A percentile compares a stretch with the other conserved stretches of the same genome.
Evolutionary conservation across 2,329 filamentous ascomycete species (phyloP).

Genomic region (Dactylonectria estremocensis): DNA sequence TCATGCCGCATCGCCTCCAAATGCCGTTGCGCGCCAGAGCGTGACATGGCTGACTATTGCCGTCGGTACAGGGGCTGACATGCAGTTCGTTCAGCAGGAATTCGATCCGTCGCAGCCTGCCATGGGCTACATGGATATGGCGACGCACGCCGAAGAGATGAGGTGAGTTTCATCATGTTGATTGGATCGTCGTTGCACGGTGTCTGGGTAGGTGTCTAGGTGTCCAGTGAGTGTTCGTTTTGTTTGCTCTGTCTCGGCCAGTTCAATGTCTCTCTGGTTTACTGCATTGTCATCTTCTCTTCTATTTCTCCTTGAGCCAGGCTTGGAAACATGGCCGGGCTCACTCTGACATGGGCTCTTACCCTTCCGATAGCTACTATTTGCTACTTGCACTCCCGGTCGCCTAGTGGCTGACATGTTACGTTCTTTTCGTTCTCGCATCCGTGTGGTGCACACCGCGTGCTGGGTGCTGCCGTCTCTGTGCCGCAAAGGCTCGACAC

Average conservation of each 20-base stretch:
- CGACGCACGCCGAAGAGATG: slow-evolving; percentile 65
- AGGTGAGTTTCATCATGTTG: slow-evolving; percentile 61
- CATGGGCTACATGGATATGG: slow-evolving; percentile 70
- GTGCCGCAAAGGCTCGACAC: slow-evolving; percentile 15
- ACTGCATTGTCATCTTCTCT: background rate
- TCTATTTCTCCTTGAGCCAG: background rate
- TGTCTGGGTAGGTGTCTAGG: slow-evolving; percentile 18
- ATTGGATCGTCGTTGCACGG: slow-evolving; percentile 32
- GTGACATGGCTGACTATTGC: slow-evolving; percentile 24
- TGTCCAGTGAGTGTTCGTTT: slow-evolving; percentile 4
- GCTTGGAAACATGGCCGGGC: background rate
- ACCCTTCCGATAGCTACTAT: background rate
- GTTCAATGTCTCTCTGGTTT: background rate
- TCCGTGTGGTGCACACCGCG: slow-evolving; percentile 8
- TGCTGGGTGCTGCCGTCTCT: slow-evolving; percentile 13
- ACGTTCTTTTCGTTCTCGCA: slow-evolving; percentile 26
- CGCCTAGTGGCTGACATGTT: slow-evolving; percentile 4
- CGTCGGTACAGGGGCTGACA: slow-evolving; percentile 39
- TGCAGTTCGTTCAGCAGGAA: slow-evolving; percentile 60
- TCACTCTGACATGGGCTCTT: background rate
- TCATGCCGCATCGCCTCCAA: slow-evolving; percentile 24
- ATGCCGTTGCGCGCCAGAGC: slow-evolving; percentile 22
- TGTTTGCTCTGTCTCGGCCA: background rate
- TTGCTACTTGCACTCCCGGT: slow-evolving; percentile 1
- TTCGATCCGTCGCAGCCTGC: slow-evolving; percentile 69